Evolutionary conservation across 1,139 yeast species (phyloP).

Genomic region (Groenewaldozyma sp.): DNA sequence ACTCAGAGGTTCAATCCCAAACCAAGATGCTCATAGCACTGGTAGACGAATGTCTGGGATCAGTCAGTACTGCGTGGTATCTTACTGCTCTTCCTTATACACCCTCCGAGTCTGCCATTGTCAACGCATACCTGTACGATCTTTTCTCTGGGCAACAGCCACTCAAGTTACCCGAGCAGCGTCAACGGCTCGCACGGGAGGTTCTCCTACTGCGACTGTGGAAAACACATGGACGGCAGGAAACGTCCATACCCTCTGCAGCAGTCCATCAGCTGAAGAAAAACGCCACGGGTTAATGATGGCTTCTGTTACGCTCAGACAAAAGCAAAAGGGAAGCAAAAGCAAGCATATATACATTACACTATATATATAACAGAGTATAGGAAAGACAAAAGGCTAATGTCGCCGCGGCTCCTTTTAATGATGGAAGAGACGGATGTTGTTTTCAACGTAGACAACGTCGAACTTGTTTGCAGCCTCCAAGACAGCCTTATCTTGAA

Average conservation of each 20-base stretch:
- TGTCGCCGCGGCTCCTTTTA: slow-evolving; percentile 32
- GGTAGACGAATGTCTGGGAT: background rate
- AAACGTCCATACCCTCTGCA: no score
- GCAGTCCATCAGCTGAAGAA: no score
- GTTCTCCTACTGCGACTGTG: slow-evolving; percentile 17
- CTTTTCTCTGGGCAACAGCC: no score
- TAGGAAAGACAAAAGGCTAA: background rate
- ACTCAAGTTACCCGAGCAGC: slow-evolving; percentile 3
- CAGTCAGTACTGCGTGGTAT: background rate
- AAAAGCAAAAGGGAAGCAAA: background rate
- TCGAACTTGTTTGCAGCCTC: slow-evolving; percentile 88
- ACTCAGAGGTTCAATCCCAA: no score
- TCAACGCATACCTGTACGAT: slow-evolving; percentile 14
- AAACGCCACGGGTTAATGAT: no score
- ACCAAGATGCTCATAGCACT: background rate
- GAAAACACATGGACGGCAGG: no score
- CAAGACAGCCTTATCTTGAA: slow-evolving; percentile 93
- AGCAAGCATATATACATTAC: no score
- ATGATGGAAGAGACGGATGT: slow-evolving; percentile 97
- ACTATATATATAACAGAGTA: background rate
- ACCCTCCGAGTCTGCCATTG: slow-evolving; percentile 11
- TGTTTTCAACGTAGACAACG: slow-evolving; percentile 86
- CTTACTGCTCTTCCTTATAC: slow-evolving; percentile 19
- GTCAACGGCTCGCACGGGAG: slow-evolving; percentile 14
- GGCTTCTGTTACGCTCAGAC: no score